Conservation (phyloP, 2,329 filamentous ascomycete species). For the Diaporthe ilicicola region DNA sequence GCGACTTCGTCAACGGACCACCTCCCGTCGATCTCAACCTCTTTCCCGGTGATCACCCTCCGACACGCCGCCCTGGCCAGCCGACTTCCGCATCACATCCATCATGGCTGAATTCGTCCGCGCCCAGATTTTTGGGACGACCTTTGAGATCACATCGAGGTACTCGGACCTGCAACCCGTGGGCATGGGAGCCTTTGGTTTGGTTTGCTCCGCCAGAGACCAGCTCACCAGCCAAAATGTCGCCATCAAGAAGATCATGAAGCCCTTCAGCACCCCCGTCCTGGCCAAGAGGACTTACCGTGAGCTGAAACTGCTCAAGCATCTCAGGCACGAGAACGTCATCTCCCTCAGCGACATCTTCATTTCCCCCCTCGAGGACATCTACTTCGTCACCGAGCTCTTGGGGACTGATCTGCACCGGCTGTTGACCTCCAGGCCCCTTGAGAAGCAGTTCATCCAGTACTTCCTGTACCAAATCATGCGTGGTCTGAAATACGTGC, state of each 20-base stretch:
- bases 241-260: slow-evolving; percentile 99
- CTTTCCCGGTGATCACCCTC: not conserved
- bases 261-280: slow-evolving; percentile 99
- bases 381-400: slow-evolving; percentile 98
- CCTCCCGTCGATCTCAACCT: slow-evolving; percentile 6
- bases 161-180: slow-evolving; percentile 98
- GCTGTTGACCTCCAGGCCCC: slow-evolving; percentile 89
- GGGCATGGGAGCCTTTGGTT: slow-evolving; percentile 97
- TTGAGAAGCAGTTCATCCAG: slow-evolving; percentile 99
- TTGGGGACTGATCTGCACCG: slow-evolving; percentile 96
- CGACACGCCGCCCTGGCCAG: not conserved
- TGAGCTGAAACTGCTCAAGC: slow-evolving; percentile 96
- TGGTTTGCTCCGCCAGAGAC: slow-evolving; percentile 97
- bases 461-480: slow-evolving; percentile 99
- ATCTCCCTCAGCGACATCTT: slow-evolving; percentile 99
- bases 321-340: slow-evolving; percentile 92
- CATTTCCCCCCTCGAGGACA: slow-evolving; percentile 98
- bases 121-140: slow-evolving; percentile 99
- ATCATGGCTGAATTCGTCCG: slow-evolving; percentile 99
- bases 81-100: slow-evolving; percentile 41
- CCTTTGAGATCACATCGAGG: slow-evolving; percentile 99
- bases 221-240: slow-evolving; percentile 97
- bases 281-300: slow-evolving; percentile 97
- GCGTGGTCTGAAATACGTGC: slow-evolving; percentile 97
- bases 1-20: slow-evolving; percentile 3